Evolutionary conservation across 2,329 filamentous ascomycete genomes (phyloP).

Genomic region (Apiospora rasikravindrae): DNA sequence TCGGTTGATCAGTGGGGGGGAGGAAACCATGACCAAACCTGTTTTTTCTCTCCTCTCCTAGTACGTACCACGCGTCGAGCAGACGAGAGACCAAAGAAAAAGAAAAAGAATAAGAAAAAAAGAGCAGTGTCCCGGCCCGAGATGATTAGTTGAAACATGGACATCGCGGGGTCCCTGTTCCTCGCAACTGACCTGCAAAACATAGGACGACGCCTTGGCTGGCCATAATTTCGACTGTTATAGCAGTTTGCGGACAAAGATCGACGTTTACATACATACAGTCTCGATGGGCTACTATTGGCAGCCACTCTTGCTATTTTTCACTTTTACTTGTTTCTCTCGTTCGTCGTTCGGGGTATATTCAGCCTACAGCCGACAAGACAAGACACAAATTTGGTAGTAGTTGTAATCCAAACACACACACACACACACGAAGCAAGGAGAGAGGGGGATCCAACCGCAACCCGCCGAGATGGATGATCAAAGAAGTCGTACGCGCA

Average conservation of each 20-base stretch:
- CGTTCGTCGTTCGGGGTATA: neutral
- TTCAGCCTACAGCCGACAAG: neutral
- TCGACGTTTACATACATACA: neutral
- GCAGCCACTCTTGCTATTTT: neutral
- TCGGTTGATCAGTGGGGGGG: conserved; percentile 6
- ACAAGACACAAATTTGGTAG: neutral
- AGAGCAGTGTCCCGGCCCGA: neutral
- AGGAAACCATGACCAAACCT: neutral
- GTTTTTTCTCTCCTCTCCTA: neutral
- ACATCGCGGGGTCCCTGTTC: neutral
- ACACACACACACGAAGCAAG: neutral
- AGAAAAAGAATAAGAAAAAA: neutral
- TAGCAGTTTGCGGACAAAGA: neutral
- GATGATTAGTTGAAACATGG: neutral
- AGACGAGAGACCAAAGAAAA: neutral
- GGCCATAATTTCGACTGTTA: neutral
- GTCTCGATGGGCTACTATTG: neutral
- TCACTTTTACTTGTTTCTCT: neutral
- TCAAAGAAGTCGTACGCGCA: neutral
- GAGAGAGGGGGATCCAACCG: neutral
- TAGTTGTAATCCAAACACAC: neutral
- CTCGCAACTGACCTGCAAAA: neutral
- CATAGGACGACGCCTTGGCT: neutral
- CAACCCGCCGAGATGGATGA: neutral
- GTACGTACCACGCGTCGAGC: neutral